Percentiles rank a stretch among this genome's conserved stretches.
Evolutionary conservation across 75 land plant species (phyloP).

Genomic region (Azolla pinnata): DNA sequence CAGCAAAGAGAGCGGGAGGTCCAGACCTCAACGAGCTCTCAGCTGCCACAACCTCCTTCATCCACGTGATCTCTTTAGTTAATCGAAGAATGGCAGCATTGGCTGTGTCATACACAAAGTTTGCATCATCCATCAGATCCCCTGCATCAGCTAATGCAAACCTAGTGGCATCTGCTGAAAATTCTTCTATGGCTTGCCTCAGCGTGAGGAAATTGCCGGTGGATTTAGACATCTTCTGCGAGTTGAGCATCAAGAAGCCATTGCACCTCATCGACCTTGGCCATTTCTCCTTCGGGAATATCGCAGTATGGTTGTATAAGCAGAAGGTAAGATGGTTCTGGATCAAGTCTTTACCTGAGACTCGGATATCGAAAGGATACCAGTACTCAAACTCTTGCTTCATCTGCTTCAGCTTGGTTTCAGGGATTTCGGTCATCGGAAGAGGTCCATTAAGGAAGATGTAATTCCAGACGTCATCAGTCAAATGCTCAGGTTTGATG

Average conservation of each 20-base stretch:
- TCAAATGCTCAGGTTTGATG: constrained; percentile 61
- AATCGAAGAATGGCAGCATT: constrained; percentile 79
- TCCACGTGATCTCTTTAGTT: constrained; percentile 84
- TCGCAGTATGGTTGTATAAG: constrained; percentile 82
- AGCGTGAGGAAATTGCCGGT: constrained; percentile 80
- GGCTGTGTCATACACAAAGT: constrained; percentile 83
- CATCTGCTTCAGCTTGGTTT: constrained; percentile 42
- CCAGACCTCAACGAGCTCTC: constrained; percentile 48
- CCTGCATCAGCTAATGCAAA: constrained; percentile 89
- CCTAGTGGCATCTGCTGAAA: constrained; percentile 82
- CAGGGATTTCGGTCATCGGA: constrained; percentile 43
- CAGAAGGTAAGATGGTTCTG: constrained; percentile 86
- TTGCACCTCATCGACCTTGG: constrained; percentile 77
- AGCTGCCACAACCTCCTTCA: constrained; percentile 66
- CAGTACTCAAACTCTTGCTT: constrained; percentile 80
- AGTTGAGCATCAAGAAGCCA: constrained; percentile 79
- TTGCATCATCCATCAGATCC: constrained; percentile 89
- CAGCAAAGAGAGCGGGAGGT: constrained; percentile 51
- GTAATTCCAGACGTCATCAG: constrained; percentile 77
- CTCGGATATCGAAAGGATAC: constrained; percentile 88
- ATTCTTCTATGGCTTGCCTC: constrained; percentile 54
- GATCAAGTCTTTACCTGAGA: constrained; percentile 81
- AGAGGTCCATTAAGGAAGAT: constrained; percentile 48
- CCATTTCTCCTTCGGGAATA: constrained; percentile 62
- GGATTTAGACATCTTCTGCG: constrained; percentile 91